Base-by-base conservation (phyloP, 345 rosid genomes). In the Eucalyptus globulus region DNA sequence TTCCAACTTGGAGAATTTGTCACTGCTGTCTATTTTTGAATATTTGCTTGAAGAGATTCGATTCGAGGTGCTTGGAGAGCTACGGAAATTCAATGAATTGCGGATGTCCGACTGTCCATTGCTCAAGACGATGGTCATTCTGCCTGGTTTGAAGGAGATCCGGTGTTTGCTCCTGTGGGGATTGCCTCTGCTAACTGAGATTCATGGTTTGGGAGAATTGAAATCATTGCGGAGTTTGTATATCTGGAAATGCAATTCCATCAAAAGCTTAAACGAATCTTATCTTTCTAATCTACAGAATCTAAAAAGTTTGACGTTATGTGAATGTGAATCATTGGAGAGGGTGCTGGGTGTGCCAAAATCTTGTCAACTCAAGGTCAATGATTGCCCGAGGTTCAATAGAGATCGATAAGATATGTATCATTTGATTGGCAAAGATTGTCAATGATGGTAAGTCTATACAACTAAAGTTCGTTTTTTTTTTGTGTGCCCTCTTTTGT, bases 11-110 rank as follows among this genome's bases (percentile, higher is more conserved):
- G 44, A 49, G 58, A 86, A 86, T 50, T 40, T 86, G n/a, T 31
- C 1, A 0, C 3, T 0, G 1, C 5, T 86, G 15, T 0, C 0
- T 21, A 31, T 86, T 5, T 0, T 0, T 2, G 0, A 2, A 24
- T 49, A 4, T 50, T 19, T 1, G 5, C 3, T 3, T 1, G 1
- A 3, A 49, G 37, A 86, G 56, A 86, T 86, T 53, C 58, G 3
- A 31, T 86, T 86, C 2, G 14, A 86, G 15, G 87, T 27, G 3
- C 87, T 85, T 85, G 54, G 11, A 85, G 14, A n/a, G 51, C 29
- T 85, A 22, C 5, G 3, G 37, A 44, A 27, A 7, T 50, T 85
- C 10, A 47, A 50, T 2, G 2, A 0, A 14, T 85, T 27, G 11
- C 0, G 0, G 6, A 21, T 85, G 51, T 0, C 0, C 1, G 1